These are phyloP conservation scores for Naumovozyma dairenensis DNA, from an alignment of 805 yeast genomes.

Conservation along the genomic window DNA sequence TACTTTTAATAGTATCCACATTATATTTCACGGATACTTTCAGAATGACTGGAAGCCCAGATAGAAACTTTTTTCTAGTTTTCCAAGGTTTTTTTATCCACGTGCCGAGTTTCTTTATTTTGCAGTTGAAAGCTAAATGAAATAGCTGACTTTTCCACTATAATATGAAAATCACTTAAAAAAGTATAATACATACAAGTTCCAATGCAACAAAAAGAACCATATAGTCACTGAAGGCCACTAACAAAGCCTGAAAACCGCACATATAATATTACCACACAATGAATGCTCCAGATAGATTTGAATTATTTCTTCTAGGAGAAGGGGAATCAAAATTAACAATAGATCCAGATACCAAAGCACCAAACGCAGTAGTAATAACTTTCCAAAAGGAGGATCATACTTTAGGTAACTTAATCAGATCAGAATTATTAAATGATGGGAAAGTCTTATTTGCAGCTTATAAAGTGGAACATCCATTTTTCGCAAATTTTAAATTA, in stretches of 20 bases:
- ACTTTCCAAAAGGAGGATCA: constrained; percentile 97
- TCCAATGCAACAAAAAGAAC: no score
- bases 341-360: constrained; percentile 86
- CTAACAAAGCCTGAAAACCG: background rate
- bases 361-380: constrained; percentile 87
- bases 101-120: no score
- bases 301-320: constrained; percentile 91
- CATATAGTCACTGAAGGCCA: background rate
- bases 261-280: no score
- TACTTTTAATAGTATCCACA: no score
- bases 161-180: no score
- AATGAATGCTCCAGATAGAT: constrained; percentile 99
- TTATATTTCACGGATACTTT: no score
- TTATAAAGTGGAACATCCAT: constrained; percentile 94
- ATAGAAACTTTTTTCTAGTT: no score
- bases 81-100: no score
- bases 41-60: no score
- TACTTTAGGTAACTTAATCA: constrained; percentile 81
- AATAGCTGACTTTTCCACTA: no score
- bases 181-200: no score
- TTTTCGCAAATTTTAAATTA: constrained; percentile 89
- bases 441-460: constrained; percentile 91
- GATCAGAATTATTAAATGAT: constrained; percentile 80
- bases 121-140: no score
- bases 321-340: constrained; percentile 93